These are phyloP conservation scores for Samsoniella hepiali DNA, from an alignment of 2,329 filamentous ascomycete species.

Conservation along the genomic window DNA sequence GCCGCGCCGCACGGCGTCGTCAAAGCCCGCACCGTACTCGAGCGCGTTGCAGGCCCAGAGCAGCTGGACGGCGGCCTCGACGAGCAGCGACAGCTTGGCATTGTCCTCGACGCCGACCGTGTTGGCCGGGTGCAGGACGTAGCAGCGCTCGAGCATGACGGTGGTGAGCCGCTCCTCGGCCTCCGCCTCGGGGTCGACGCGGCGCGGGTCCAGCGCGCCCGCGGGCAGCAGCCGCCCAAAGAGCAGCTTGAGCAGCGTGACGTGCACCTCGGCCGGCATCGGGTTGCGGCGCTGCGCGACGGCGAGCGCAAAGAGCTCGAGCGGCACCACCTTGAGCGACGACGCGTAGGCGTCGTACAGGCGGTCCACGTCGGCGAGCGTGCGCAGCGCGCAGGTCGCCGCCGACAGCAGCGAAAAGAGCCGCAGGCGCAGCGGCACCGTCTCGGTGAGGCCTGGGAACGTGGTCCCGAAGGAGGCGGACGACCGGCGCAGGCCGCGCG, in stretches of 20 bases:
- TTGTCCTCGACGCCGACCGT: slow-evolving; percentile 62
- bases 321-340: slow-evolving; percentile 54
- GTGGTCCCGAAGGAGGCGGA: slow-evolving; percentile 23
- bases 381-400: slow-evolving; percentile 44
- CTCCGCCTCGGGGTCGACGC: slow-evolving; percentile 36
- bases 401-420: slow-evolving; percentile 56
- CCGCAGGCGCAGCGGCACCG: slow-evolving; percentile 59
- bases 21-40: slow-evolving; percentile 36
- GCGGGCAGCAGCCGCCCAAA: slow-evolving; percentile 44
- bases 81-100: slow-evolving; percentile 65
- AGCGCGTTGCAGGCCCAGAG: slow-evolving; percentile 39
- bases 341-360: slow-evolving; percentile 59
- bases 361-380: slow-evolving; percentile 42
- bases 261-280: slow-evolving; percentile 37
- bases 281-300: slow-evolving; percentile 36
- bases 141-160: slow-evolving; percentile 54
- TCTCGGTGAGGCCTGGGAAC: slow-evolving; percentile 43
- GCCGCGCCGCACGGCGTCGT: slow-evolving; percentile 42
- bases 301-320: slow-evolving; percentile 56
- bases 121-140: slow-evolving; percentile 63
- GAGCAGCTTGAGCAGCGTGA: slow-evolving; percentile 45
- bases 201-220: slow-evolving; percentile 40
- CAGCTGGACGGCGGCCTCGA: slow-evolving; percentile 63
- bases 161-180: slow-evolving; percentile 40
- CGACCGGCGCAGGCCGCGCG: slow-evolving; percentile 26